These are phyloP conservation scores for Gossypium stocksii DNA, from an alignment of 345 rosid genomes.

Conservation along the genomic window DNA sequence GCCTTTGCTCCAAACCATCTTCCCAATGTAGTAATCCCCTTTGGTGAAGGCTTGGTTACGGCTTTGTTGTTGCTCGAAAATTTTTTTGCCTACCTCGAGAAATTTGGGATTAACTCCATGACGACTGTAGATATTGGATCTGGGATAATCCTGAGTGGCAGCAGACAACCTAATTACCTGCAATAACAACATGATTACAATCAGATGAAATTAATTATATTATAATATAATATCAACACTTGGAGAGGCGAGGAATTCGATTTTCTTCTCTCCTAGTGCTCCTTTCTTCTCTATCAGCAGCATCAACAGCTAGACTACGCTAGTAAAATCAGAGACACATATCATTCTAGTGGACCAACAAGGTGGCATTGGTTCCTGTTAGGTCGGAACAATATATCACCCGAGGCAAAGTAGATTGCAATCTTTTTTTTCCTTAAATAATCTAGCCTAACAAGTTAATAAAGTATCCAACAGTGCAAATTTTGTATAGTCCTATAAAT, in stretches of 20 bases:
- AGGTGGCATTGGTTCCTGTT: neutral
- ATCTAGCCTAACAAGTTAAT: neutral
- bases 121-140: constrained; percentile 75
- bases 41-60: constrained; percentile 53
- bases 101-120: constrained; percentile 94
- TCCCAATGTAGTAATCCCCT: constrained; percentile 86
- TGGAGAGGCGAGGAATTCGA: neutral
- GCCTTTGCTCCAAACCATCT: constrained; percentile 99
- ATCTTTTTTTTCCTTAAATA: neutral
- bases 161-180: constrained; percentile 91
- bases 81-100: constrained; percentile 74
- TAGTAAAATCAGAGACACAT: too few species aligned
- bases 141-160: constrained; percentile 88
- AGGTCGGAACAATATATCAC: neutral
- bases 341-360: neutral
- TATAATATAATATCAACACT: neutral
- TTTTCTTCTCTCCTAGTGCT: neutral
- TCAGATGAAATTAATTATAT: neutral
- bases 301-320: neutral
- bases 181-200: constrained; percentile 14
- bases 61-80: constrained; percentile 46
- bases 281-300: neutral
- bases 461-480: neutral
- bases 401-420: neutral
- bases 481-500: neutral